Base-by-base conservation (phyloP, 2,329 filamentous ascomycete genomes). In the Tolypocladium tropicale region DNA sequence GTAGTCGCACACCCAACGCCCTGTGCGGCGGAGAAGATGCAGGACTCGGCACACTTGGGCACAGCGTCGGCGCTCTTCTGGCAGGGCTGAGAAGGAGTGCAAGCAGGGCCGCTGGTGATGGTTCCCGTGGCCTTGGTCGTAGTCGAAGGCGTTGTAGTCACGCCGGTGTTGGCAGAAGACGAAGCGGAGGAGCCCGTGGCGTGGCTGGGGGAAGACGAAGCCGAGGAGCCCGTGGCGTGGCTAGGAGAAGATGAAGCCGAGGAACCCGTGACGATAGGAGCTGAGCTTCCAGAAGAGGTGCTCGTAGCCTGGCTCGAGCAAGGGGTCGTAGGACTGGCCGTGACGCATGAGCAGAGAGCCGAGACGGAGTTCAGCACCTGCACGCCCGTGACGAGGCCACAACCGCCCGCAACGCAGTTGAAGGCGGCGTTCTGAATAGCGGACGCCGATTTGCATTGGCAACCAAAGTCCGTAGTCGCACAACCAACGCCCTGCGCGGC, bases 21-120 rank as follows among this genome's bases (percentile, higher is more conserved):
- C 16, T 58, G 59, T 3, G 64, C 66, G 4, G 65, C 65, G 6
- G 62, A 64, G 25, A 53, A 43, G 55, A 68, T 64, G 57, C 65
- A 68, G 3, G 50, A 49, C 5, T 57, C 57, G 23, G 62, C 65
- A 52, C 65, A 68, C 7, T 51, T 34, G 16, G 61, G 58, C 1
- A 68, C 62, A 7, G 61, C 63, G 34, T 66, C 63, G 39, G 49
- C 63, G 28, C 57, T 60, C 36, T 58, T 53, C 50, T 67, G 64
- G 54, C 65, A 67, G 23, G 65, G 64, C 14, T 32, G 28, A 11
- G 28, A 21, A 18, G 46, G 28, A n/a, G 18, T 33, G 28, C 46
- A 50, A 10, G 46, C 46, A 18, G 28, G 46, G 10, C 28, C 46
- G 28, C 28, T 21, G 3, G 46, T 33, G 10, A 33, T 33, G 25